Conservation (phyloP, 2,329 filamentous ascomycete genomes). For the Lecanicillium sp. region DNA sequence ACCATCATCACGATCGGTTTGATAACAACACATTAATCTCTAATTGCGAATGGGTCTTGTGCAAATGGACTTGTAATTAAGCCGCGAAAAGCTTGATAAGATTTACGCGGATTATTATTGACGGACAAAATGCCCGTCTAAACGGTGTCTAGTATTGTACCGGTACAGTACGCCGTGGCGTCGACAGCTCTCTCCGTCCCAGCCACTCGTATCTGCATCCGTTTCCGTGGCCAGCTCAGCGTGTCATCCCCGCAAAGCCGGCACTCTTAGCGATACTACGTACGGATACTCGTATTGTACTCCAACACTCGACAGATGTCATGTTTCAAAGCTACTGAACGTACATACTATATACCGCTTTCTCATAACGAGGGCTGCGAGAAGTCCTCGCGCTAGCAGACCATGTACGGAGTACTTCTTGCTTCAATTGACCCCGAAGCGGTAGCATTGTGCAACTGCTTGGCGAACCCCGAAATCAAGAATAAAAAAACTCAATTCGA, state of each 20-base stretch:
- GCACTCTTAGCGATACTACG: no score
- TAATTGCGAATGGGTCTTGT: background rate
- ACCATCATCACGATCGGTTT: background rate
- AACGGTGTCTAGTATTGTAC: background rate
- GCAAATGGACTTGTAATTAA: background rate
- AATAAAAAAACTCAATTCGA: background rate
- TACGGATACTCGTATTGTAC: no score
- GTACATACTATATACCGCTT: no score
- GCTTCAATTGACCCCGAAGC: no score
- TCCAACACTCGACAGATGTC: slow-evolving; percentile 1
- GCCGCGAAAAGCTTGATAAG: background rate
- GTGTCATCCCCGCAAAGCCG: no score
- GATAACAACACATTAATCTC: background rate
- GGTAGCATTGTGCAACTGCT: background rate
- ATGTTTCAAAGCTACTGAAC: background rate
- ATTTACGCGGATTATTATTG: no score
- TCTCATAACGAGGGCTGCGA: no score
- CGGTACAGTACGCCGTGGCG: background rate
- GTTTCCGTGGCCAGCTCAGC: background rate
- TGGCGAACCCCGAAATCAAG: background rate
- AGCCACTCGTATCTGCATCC: slow-evolving; percentile 7
- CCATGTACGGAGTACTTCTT: no score
- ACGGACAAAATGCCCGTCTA: no score
- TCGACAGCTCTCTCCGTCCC: background rate
- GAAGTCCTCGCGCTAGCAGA: no score